These are phyloP conservation scores for Saccharomycopsis phalli DNA, from an alignment of 1,139 yeast species.

Conservation along the genomic window DNA sequence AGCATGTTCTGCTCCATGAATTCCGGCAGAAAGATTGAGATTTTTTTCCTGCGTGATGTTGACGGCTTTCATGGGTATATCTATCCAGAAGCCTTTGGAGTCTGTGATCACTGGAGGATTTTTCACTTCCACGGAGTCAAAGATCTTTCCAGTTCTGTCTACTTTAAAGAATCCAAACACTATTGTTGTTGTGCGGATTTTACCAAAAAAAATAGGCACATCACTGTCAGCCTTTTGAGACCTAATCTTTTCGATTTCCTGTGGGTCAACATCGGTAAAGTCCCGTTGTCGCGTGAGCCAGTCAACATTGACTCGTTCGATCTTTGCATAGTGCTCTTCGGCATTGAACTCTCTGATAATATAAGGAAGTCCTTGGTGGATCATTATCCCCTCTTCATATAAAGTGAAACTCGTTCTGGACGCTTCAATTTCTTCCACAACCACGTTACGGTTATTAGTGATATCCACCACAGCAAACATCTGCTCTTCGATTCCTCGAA, in stretches of 20 bases:
- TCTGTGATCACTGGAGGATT: constrained; percentile 68
- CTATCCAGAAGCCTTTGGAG: constrained; percentile 88
- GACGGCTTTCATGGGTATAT: constrained; percentile 60
- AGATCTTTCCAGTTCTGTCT: constrained; percentile 62
- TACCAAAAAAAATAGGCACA: constrained; percentile 68
- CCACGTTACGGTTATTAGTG: constrained; percentile 61
- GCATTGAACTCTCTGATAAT: constrained; percentile 76
- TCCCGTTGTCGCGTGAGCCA: constrained; percentile 92
- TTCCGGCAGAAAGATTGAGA: constrained; percentile 75
- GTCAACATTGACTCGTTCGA: constrained; percentile 79
- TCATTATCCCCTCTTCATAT: constrained; percentile 91
- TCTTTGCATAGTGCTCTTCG: constrained; percentile 69
- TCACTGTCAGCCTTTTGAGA: constrained; percentile 42
- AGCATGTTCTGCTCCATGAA: constrained; percentile 96
- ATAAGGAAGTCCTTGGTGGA: constrained; percentile 90
- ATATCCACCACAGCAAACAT: constrained; percentile 81
- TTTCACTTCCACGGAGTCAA: constrained; percentile 88
- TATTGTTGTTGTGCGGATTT: constrained; percentile 55
- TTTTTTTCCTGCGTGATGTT: constrained; percentile 46
- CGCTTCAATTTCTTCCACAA: constrained; percentile 87
- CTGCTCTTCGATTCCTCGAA: constrained; percentile 78
- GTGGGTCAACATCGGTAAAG: constrained; percentile 85
- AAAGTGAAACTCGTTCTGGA: constrained; percentile 82
- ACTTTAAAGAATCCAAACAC: constrained; percentile 93
- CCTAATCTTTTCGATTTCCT: constrained; percentile 56